Base-by-base conservation (phyloP, 2,329 filamentous ascomycete genomes). In the Nothopassalora personata region DNA sequence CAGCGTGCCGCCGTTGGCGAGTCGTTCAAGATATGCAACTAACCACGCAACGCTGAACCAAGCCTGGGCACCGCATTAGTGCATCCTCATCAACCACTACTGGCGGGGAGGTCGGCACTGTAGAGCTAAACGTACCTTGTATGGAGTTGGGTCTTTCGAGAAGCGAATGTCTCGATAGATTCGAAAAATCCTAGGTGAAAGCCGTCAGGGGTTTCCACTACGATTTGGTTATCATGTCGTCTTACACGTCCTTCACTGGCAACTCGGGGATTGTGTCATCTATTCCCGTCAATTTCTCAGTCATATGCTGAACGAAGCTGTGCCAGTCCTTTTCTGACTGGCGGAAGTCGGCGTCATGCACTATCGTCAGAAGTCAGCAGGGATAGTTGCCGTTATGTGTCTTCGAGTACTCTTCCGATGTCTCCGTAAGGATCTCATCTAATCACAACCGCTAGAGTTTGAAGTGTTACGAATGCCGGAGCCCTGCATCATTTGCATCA, bases 161-260 rank as follows among this genome's bases (percentile, higher is more conserved):
- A 96, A 96, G 57, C 91, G 85, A 47, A 94, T 82, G 68, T 96
- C 91, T 67, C 91, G 82, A 74, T 96, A 91, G 60, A 96, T 94
- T 61, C 91, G 86, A 72, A 93, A 96, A 51, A 91, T 79, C 82
- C 85, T 53, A 34, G 31, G 13, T 47, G 53, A 1, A 18, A 28
- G 8, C 27, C 46, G n/a, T 45, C 28, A 59, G 45, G 47, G 48
- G 23, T 18, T 9, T 31, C 31, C 11, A n/a, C 30, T 18, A n/a
- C 39, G 31, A 47, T 15, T 8, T 43, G 9, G 10, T 27, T 15
- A 39, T 8, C 11, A n/a, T 18, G 6, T n/a, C 27, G 19, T 56
- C 60, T 56, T 67, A 86, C 85, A 96, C 79, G 70, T 96, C 91
- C 73, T 95, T 94, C 56, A 87, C 79, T 1, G 92, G 92, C 23